Conservation (phyloP, 768 basidiomycete species). For the Boletellus sp. region DNA sequence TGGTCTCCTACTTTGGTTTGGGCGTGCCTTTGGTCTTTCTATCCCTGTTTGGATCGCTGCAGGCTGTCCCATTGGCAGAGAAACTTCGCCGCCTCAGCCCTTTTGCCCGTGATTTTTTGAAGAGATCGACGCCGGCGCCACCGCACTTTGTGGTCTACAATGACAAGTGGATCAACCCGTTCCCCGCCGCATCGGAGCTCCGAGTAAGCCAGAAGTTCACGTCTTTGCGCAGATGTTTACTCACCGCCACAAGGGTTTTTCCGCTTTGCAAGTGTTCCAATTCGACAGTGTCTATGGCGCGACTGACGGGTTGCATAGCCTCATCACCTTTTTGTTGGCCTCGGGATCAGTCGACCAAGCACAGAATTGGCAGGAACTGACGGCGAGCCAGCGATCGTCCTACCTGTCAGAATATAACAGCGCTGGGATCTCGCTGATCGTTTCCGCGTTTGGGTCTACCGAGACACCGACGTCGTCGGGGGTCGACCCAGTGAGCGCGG, state of each 20-base stretch:
- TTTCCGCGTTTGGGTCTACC: slow-evolving; percentile 50
- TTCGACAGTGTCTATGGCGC: not conserved
- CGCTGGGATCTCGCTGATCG: slow-evolving; percentile 55
- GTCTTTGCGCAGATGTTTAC: not conserved
- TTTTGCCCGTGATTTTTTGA: slow-evolving; percentile 18
- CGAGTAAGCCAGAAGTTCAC: slow-evolving; percentile 26
- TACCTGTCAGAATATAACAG: slow-evolving; percentile 47
- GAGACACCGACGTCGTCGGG: slow-evolving; percentile 40
- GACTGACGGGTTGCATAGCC: slow-evolving; percentile 15
- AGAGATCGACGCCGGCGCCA: slow-evolving; percentile 34
- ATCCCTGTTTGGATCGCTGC: slow-evolving; percentile 6
- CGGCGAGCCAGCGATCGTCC: slow-evolving; percentile 33
- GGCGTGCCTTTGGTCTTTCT: not conserved
- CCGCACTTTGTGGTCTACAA: slow-evolving; percentile 48
- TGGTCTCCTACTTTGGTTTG: slow-evolving; percentile 13
- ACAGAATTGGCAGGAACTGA: slow-evolving; percentile 40
- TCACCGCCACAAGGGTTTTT: slow-evolving; percentile 28
- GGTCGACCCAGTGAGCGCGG: slow-evolving; percentile 37
- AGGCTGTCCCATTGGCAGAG: slow-evolving; percentile 19
- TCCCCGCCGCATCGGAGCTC: slow-evolving; percentile 43
- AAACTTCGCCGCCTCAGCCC: slow-evolving; percentile 23
- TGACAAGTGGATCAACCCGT: slow-evolving; percentile 40
- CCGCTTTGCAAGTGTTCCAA: slow-evolving; percentile 29
- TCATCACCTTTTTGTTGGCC: slow-evolving; percentile 41
- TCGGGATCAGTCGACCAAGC: slow-evolving; percentile 45